These are phyloP conservation scores for Nothophaeocryptopus gaeumannii DNA, from an alignment of 2,329 filamentous ascomycete species.

Conservation along the genomic window DNA sequence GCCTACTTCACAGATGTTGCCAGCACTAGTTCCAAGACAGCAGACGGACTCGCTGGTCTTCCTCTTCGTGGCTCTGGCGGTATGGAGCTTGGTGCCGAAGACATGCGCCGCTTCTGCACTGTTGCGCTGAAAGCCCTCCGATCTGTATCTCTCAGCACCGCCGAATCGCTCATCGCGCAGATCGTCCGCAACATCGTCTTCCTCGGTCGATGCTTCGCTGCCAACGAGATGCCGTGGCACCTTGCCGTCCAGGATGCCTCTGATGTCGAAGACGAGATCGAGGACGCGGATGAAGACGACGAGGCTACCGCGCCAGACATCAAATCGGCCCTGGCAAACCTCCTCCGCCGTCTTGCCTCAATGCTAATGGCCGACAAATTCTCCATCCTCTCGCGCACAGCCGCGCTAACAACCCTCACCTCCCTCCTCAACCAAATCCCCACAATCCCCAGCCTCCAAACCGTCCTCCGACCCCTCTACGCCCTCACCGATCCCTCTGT, in stretches of 20 bases:
- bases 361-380: constrained; percentile 63
- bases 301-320: constrained; percentile 27
- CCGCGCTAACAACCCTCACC: constrained; percentile 71
- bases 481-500: constrained; percentile 76
- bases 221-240: constrained; percentile 54
- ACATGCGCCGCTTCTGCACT: constrained; percentile 60
- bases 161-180: constrained; percentile 74
- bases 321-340: constrained; percentile 63
- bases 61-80: constrained; percentile 69
- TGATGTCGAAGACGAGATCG: constrained; percentile 45
- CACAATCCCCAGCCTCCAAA: constrained; percentile 62
- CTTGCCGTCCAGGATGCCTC: constrained; percentile 42
- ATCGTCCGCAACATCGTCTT: constrained; percentile 79
- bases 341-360: constrained; percentile 74
- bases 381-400: constrained; percentile 61
- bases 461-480: constrained; percentile 67
- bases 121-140: constrained; percentile 60
- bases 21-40: constrained; percentile 53
- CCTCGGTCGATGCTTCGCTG: constrained; percentile 64
- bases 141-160: constrained; percentile 54
- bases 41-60: constrained; percentile 52
- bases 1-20: constrained; percentile 80
- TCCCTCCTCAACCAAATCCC: constrained; percentile 64
- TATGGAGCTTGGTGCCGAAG: constrained; percentile 62
- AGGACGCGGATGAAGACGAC: constrained; percentile 43